These are phyloP conservation scores for Iberis amara DNA, from an alignment of 441 rosid species.

Conservation along the genomic window DNA sequence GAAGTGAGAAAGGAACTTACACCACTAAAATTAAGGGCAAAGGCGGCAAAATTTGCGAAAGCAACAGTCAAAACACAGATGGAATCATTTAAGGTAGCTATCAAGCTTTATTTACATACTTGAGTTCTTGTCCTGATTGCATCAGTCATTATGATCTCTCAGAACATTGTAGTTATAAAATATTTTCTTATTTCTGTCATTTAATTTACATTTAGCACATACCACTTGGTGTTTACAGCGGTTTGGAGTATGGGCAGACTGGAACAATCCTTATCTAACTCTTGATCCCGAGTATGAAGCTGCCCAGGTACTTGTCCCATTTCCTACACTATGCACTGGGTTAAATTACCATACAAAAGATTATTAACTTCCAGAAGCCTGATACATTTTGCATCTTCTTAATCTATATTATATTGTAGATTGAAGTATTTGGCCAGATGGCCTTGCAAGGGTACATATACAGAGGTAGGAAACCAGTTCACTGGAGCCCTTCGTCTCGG, in stretches of 20 bases:
- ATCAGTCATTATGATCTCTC: slow-evolving; percentile 9
- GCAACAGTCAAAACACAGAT: slow-evolving; percentile 92
- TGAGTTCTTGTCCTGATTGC: slow-evolving; percentile 6
- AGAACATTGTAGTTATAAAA: neutral
- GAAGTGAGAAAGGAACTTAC: slow-evolving; percentile 82
- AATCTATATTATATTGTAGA: slow-evolving; percentile 41
- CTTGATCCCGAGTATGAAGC: slow-evolving; percentile 96
- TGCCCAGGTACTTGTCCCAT: slow-evolving; percentile 64
- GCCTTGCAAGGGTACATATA: slow-evolving; percentile 79
- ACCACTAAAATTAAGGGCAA: slow-evolving; percentile 76
- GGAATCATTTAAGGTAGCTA: slow-evolving; percentile 84
- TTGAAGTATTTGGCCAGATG: slow-evolving; percentile 92
- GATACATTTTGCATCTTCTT: slow-evolving; percentile 20
- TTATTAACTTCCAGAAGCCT: slow-evolving; percentile 11
- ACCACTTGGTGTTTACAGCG: slow-evolving; percentile 51
- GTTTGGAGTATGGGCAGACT: slow-evolving; percentile 96
- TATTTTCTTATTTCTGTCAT: neutral
- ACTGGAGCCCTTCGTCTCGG: slow-evolving; percentile 97
- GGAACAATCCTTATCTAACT: slow-evolving; percentile 83
- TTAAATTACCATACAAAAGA: slow-evolving; percentile 14
- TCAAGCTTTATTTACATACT: slow-evolving; percentile 7
- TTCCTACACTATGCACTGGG: slow-evolving; percentile 17
- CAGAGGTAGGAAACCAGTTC: slow-evolving; percentile 95
- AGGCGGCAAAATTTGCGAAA: slow-evolving; percentile 90
- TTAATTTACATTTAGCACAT: slow-evolving; percentile 5